Evolutionary conservation across 2,329 filamentous ascomycete species (phyloP), one percentile per base, ranked within the genome.

Genomic region (Trichoderma sp.): DNA sequence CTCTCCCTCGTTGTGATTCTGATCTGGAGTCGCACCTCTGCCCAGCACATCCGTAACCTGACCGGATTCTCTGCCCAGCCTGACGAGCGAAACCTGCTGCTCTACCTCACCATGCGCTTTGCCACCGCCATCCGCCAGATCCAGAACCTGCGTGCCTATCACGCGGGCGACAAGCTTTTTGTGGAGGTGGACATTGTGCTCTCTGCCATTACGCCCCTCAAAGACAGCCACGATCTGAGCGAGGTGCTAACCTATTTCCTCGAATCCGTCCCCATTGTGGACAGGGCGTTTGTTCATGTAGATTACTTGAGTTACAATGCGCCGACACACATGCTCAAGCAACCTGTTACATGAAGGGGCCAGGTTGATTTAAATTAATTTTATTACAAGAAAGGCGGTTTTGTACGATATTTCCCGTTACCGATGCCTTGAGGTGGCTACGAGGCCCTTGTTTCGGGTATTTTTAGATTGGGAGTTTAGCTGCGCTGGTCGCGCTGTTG

Each of bases 81-180:
- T 0, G 92, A 95, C 74, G 90, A 96, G 81, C 87, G 94, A 34
- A 97, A 96, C 76, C 87, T 97, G 58, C 80, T 97, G 26, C 84
- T 97, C 1, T 97, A 97, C 80, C 86, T 97, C 73, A 96, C 94
- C 1, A 97, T 97, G 91, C 91, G 94, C 24, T 97, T 97, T 77
- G 94, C 94, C 56, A 93, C 91, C 73, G 91, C 91, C 14, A 96
- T 97, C 76, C 89, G 88, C 75, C 90, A 93, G 77, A 96, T 96
- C 70, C 93, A 96, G 77, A 93, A 93, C 37, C 81, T 96, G 68
- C 90, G 94, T 73, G 93, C 93, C 2, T 96, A 96, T 77, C 93
- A 96, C 75, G 89, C 90, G 0, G 93, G 93, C 30, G 93, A 96
- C 78, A 94, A 94, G 82, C 84, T 96, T 69, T 94, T 93, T 72